Base-by-base conservation (phyloP, 2,329 filamentous ascomycete species). In the Aspergillus hortae region DNA sequence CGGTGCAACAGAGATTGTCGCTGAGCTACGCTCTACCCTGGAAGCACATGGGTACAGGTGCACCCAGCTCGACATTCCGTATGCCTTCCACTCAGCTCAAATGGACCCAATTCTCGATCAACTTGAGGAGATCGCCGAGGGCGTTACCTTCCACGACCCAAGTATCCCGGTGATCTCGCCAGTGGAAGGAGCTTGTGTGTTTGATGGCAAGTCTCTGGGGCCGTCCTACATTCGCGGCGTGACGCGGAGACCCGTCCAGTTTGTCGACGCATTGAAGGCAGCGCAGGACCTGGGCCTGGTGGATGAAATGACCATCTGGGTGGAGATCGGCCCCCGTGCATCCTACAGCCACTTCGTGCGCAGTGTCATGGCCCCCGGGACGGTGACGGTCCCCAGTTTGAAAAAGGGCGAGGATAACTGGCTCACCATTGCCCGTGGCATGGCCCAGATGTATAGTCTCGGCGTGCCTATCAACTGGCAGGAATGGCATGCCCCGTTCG, bases 271-370 rank as follows among this genome's bases (percentile, higher is more conserved):
- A 6, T 72, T 91, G 1, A 72, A 80, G 12, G 76, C 76, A 36
- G 85, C 83, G n/a, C 80, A 79, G 54, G 68, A 79, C 14, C 81
- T 54, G 10, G 38, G 44, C 4, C 35, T 55, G 0, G 44, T 88
- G 44, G 79, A 86, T 56, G 82, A 85, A 56, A 83, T 84, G 70
- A 87, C 85, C 5, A 78, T 84, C 27, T 90, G 83, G 81, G 74
- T 91, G 51, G 88, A 91, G 67, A 73, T 90, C 56, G 88, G 88
- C n/a, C 86, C 87, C 35, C 85, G 89, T 61, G 86, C 87, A 0
- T 81, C 90, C 12, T 87, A 83, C 68, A 78, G 80, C 42, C 80
- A 80, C 53, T 85, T 90, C 79, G 79, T 89, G 1, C 43, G 35
- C 57, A 87, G 86, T 73, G 79, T 82, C 14, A 83, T 88, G 49